Evolutionary conservation across 371 early-diverging fungal genomes (phyloP).

Genomic region (Vairimorpha ceranae): DNA sequence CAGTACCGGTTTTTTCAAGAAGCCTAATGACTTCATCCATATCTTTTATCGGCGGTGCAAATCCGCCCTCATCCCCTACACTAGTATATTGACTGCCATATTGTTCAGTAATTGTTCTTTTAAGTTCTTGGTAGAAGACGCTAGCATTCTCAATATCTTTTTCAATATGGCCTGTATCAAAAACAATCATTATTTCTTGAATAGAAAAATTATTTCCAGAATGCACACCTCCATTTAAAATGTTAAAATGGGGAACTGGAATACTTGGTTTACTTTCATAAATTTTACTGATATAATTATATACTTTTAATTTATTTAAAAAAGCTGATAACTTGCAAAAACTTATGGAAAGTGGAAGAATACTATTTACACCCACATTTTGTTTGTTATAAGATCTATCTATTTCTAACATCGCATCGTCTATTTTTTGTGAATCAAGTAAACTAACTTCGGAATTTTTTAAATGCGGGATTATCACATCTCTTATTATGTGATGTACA

Average conservation of each 20-base stretch:
- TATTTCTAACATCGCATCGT: conserved; percentile 74
- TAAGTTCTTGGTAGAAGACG: conserved; percentile 85
- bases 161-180: conserved; percentile 23
- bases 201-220: conserved; percentile 95
- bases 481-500: conserved; percentile 82
- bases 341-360: conserved; percentile 88
- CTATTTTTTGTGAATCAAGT: conserved; percentile 75
- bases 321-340: conserved; percentile 87
- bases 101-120: conserved; percentile 83
- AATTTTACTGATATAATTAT: conserved; percentile 77
- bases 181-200: conserved; percentile 96
- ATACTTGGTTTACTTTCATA: conserved; percentile 69
- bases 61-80: conserved; percentile 99
- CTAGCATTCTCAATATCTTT: conserved; percentile 60
- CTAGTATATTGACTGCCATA: conserved; percentile 78
- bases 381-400: conserved; percentile 86
- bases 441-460: conserved; percentile 69
- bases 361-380: conserved; percentile 85
- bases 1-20: conserved; percentile 74
- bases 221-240: conserved; percentile 96
- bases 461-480: conserved; percentile 72
- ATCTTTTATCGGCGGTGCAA: conserved; percentile 94
- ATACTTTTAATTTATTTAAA: conserved; percentile 76
- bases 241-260: conserved; percentile 93
- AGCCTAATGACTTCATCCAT: conserved; percentile 82